These are phyloP conservation scores for Fusarium floridanum DNA, from an alignment of 2,329 filamentous ascomycete genomes.

Conservation along the genomic window DNA sequence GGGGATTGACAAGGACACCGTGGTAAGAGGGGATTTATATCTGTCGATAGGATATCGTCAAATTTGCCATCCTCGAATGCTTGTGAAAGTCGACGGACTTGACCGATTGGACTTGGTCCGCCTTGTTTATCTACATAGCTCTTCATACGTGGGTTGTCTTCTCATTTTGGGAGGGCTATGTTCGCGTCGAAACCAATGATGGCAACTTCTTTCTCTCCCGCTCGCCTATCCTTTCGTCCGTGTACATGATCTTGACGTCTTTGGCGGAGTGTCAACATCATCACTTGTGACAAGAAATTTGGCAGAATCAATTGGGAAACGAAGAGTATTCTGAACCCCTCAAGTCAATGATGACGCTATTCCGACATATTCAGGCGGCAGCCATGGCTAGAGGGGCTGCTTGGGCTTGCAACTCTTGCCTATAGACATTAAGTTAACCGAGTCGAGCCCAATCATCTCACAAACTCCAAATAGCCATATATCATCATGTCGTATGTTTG, in stretches of 20 bases:
- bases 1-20: not conserved
- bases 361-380: not conserved
- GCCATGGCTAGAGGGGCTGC: not conserved
- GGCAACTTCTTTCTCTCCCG: not conserved
- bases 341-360: not conserved
- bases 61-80: not conserved
- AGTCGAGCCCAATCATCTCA: not conserved
- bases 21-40: not conserved
- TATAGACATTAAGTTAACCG: not conserved
- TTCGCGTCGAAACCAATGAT: not conserved
- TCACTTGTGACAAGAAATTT: not conserved
- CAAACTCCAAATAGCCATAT: not conserved
- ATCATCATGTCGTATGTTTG: not conserved
- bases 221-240: no score
- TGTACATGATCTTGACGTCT: not conserved
- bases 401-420: not conserved
- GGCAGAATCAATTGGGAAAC: not conserved
- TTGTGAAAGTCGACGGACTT: not conserved
- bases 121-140: not conserved
- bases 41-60: not conserved
- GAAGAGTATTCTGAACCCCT: not conserved
- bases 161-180: not conserved
- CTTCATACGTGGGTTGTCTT: not conserved
- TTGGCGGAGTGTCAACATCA: not conserved
- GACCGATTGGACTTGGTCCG: not conserved